phyloP scores from a whole-genome alignment of 345 rosid genomes.

The Citrus trifoliata region DNA sequence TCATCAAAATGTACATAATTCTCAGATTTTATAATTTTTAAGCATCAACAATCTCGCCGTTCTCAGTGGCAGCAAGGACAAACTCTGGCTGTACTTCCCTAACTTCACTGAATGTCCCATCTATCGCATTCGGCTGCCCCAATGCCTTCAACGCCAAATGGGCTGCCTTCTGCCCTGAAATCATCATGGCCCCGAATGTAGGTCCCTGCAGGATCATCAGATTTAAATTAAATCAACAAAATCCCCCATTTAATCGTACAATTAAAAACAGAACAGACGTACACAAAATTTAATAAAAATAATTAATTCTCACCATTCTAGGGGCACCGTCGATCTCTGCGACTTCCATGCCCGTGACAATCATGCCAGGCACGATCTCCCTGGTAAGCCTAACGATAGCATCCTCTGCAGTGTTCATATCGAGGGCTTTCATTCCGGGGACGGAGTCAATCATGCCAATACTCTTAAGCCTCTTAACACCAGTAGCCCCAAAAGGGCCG shows the following conservation, averaged over 20 bases:
- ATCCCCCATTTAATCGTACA: not conserved
- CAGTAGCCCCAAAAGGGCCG: conserved; percentile 40
- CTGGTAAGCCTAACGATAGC: conserved; percentile 35
- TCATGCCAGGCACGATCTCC: conserved; percentile 37
- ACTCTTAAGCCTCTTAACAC: conserved; percentile 40
- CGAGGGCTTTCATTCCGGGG: conserved; percentile 39
- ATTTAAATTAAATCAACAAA: not conserved
- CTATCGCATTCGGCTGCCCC: conserved; percentile 46
- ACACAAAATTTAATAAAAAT: not conserved
- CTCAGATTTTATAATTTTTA: conserved; percentile 1
- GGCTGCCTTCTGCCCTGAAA: conserved; percentile 63
- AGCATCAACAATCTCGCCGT: conserved; percentile 31
- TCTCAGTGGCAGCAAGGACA: conserved; percentile 35
- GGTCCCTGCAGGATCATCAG: conserved; percentile 40
- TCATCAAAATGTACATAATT: not conserved
- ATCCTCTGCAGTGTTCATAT: conserved; percentile 40
- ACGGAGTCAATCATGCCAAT: conserved; percentile 33
- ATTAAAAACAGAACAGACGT: not conserved
- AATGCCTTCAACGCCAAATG: conserved; percentile 49
- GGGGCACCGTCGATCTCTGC: conserved; percentile 45
- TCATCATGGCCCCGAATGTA: conserved; percentile 64
- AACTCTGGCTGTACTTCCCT: conserved; percentile 30
- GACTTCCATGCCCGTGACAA: conserved; percentile 40
- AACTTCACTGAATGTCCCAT: conserved; percentile 21
- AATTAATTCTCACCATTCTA: conserved; percentile 7